Evolutionary conservation across 148 eudicot genomes (phyloP).

Genomic region (Camellia lanceoleosa): DNA sequence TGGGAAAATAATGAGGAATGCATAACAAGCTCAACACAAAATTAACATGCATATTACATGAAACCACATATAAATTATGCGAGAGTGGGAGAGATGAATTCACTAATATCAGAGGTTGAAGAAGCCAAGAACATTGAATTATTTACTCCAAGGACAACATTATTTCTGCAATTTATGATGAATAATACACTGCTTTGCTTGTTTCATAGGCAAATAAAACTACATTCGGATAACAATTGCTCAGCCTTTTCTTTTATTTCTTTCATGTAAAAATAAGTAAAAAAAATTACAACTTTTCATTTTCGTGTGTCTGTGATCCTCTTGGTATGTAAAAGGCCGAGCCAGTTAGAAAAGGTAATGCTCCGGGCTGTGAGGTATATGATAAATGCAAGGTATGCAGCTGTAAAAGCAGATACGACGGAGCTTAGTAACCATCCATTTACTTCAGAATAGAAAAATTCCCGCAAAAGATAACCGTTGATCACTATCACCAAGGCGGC

Average conservation of each 20-base stretch:
- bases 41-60: no score
- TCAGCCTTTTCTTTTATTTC: no score
- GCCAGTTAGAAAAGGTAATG: constrained; percentile 26
- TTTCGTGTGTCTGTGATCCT: constrained; percentile 1
- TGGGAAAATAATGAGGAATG: no score
- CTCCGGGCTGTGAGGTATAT: constrained; percentile 41
- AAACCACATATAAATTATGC: no score
- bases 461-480: constrained; percentile 59
- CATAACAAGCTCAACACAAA: no score
- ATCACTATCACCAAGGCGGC: constrained; percentile 55
- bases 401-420: constrained; percentile 29
- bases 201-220: not conserved
- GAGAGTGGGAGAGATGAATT: no score
- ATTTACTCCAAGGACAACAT: not conserved
- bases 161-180: not conserved
- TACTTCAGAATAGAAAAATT: constrained; percentile 45
- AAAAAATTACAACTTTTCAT: not conserved
- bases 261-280: not conserved
- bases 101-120: not conserved
- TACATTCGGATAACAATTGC: no score
- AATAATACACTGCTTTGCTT: not conserved
- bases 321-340: constrained; percentile 8
- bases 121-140: not conserved
- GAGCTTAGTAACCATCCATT: constrained; percentile 29
- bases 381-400: constrained; percentile 46